Percentiles rank a stretch among this genome's conserved stretches.
phyloP scores from a whole-genome alignment of 2,329 filamentous ascomycete genomes.

The Colletotrichum coccodes region DNA sequence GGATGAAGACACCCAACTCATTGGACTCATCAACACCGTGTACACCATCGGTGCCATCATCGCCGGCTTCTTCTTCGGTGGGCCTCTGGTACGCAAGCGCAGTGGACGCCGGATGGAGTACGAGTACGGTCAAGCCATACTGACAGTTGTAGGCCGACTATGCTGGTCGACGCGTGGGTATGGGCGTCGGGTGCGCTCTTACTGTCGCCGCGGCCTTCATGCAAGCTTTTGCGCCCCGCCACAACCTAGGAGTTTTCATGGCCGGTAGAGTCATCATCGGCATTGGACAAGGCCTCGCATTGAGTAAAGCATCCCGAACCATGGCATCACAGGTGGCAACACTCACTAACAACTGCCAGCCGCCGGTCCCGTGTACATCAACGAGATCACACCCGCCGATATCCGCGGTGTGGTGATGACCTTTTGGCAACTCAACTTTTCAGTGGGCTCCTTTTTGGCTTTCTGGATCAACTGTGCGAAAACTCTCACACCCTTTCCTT shows the following conservation, averaged over 20 bases:
- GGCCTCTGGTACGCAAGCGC: slow-evolving; percentile 58
- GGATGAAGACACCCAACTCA: slow-evolving; percentile 53
- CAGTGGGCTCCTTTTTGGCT: slow-evolving; percentile 72
- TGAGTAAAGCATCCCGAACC: slow-evolving; percentile 46
- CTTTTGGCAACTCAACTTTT: slow-evolving; percentile 77
- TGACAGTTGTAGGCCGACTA: slow-evolving; percentile 55
- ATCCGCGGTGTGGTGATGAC: slow-evolving; percentile 76
- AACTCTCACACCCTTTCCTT: not conserved
- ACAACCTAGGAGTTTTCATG: slow-evolving; percentile 70
- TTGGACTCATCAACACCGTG: slow-evolving; percentile 69
- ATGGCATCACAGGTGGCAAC: not conserved
- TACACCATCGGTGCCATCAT: slow-evolving; percentile 79
- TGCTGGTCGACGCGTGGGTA: slow-evolving; percentile 67
- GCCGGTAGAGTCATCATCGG: slow-evolving; percentile 72
- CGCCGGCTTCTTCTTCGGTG: slow-evolving; percentile 76
- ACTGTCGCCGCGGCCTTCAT: slow-evolving; percentile 73
- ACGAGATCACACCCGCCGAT: slow-evolving; percentile 71
- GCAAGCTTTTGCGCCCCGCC: slow-evolving; percentile 68
- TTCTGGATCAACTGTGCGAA: slow-evolving; percentile 65
- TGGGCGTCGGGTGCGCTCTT: slow-evolving; percentile 67
- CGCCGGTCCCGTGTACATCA: slow-evolving; percentile 77
- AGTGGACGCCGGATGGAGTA: no score
- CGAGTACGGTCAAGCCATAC: not conserved
- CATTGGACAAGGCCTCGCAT: slow-evolving; percentile 71
- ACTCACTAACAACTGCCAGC: slow-evolving; percentile 47